Evolutionary conservation across 495 filamentous ascomycete genomes (phyloP).

Genomic region (Schizothecium vesticola): DNA sequence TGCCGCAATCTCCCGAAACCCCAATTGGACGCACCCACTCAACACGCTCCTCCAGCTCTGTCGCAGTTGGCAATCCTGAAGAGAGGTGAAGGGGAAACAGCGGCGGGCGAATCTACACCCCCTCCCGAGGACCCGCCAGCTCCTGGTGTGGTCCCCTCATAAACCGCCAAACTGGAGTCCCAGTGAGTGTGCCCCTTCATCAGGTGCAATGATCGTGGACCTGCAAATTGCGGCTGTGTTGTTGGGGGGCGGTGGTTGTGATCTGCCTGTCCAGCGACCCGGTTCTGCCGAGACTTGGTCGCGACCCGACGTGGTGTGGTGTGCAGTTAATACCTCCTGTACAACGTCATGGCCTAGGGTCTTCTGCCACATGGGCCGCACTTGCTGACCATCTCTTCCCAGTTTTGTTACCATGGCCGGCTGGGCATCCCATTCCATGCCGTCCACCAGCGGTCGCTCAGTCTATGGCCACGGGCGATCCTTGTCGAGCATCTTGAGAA

Average conservation of each 20-base stretch:
- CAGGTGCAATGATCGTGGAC: background rate
- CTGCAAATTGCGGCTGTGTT: background rate
- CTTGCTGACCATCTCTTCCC: slow-evolving; percentile 30
- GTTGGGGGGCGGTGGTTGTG: background rate
- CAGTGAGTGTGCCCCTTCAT: slow-evolving; percentile 20
- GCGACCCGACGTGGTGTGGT: background rate
- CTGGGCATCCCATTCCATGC: slow-evolving; percentile 44
- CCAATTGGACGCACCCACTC: background rate
- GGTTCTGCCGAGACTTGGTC: background rate
- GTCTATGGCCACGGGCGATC: slow-evolving; percentile 46
- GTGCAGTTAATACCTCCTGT: slow-evolving; percentile 1
- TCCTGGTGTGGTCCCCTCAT: slow-evolving; percentile 28
- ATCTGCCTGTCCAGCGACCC: background rate
- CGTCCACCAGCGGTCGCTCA: slow-evolving; percentile 26
- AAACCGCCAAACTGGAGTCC: slow-evolving; percentile 25
- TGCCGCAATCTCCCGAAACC: background rate
- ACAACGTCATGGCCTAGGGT: background rate
- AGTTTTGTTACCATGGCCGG: slow-evolving; percentile 48
- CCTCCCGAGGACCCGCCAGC: slow-evolving; percentile 28
- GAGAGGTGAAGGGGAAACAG: background rate
- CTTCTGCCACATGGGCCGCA: slow-evolving; percentile 18
- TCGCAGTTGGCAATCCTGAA: background rate
- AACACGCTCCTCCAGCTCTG: background rate
- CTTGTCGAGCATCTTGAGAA: slow-evolving; percentile 40
- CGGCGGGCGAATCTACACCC: background rate